These are phyloP conservation scores for Penicillium sp. DNA, from an alignment of 2,329 filamentous ascomycete species.

Conservation along the genomic window DNA sequence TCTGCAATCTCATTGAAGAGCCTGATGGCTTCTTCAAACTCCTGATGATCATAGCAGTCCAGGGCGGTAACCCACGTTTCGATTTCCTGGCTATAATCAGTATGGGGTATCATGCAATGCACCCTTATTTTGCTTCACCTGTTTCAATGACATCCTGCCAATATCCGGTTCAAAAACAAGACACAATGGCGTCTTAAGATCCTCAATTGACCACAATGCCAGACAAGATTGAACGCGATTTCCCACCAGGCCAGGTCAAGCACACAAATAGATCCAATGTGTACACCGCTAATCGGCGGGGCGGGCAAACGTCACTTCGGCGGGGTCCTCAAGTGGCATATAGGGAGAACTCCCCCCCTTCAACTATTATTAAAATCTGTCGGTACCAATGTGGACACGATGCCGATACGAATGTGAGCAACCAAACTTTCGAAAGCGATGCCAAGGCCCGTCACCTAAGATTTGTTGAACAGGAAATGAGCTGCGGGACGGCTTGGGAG, in stretches of 20 bases:
- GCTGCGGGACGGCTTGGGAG: constrained; percentile 1
- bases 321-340: constrained; percentile 3
- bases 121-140: constrained; percentile 42
- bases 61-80: constrained; percentile 96
- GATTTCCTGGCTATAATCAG: constrained; percentile 70
- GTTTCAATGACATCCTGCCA: constrained; percentile 60
- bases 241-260: constrained; percentile 4
- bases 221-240: background rate
- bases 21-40: constrained; percentile 85
- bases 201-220: background rate
- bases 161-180: background rate
- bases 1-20: constrained; percentile 86
- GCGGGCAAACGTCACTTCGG: constrained; percentile 5
- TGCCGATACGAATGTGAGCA: background rate
- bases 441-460: constrained; percentile 1
- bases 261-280: constrained; percentile 6
- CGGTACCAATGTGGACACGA: constrained; percentile 1
- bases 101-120: background rate
- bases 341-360: constrained; percentile 1
- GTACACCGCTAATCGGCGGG: constrained; percentile 12
- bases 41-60: constrained; percentile 90
- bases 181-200: background rate
- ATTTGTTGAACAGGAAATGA: background rate
- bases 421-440: constrained; percentile 1
- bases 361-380: constrained; percentile 14